These are phyloP conservation scores for Pseudomonodictys pantanalensis DNA, from an alignment of 495 filamentous ascomycete species.

Conservation along the genomic window DNA sequence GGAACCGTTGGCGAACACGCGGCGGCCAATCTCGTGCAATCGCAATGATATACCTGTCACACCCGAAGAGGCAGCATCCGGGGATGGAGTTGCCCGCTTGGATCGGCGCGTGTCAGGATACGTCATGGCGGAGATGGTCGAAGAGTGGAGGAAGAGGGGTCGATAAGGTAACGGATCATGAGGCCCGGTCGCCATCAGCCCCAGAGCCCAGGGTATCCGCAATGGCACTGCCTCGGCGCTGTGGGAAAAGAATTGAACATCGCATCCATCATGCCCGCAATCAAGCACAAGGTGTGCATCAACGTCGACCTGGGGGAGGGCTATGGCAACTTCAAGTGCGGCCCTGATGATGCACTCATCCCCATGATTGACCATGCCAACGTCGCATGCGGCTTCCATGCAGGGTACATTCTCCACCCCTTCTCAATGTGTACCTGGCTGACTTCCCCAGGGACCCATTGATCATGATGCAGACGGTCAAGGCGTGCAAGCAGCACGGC, in stretches of 20 bases:
- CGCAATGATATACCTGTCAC: no score
- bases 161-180: no score
- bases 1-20: no score
- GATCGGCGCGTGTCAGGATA: no score
- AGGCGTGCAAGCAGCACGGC: slow-evolving; percentile 52
- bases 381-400: slow-evolving; percentile 61
- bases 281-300: slow-evolving; percentile 46
- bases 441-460: slow-evolving; percentile 40
- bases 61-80: no score
- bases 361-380: slow-evolving; percentile 61
- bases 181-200: neutral
- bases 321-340: slow-evolving; percentile 47
- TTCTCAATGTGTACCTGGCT: neutral
- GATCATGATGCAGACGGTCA: slow-evolving; percentile 59
- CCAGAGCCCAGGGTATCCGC: neutral
- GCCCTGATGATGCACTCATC: slow-evolving; percentile 57
- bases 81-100: no score
- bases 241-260: neutral
- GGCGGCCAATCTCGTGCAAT: no score
- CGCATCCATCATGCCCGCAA: slow-evolving; percentile 42
- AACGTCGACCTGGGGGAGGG: slow-evolving; percentile 54
- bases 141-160: no score
- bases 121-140: no score
- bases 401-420: slow-evolving; percentile 29
- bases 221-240: neutral